Conservation (phyloP, 2,329 filamentous ascomycete species). For the Trichophyton verrucosum region DNA sequence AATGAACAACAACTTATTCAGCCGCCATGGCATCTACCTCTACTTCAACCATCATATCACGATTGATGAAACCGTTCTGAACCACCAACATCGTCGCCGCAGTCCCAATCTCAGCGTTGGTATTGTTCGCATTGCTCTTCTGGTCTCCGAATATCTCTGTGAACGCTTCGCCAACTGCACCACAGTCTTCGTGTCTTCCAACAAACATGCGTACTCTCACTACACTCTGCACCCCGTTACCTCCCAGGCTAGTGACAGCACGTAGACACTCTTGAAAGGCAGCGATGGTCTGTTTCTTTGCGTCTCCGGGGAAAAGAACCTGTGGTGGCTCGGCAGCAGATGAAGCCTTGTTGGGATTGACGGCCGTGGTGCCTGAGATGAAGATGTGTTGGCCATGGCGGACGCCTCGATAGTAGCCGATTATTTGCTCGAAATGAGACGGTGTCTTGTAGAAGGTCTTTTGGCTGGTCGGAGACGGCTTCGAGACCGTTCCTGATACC, state of each 20-base stretch:
- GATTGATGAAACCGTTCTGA: conserved; percentile 25
- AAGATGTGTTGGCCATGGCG: conserved; percentile 26
- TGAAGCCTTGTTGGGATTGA: conserved; percentile 23
- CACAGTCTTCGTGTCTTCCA: conserved; percentile 11
- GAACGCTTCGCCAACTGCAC: conserved; percentile 10
- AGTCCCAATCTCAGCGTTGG: conserved; percentile 18
- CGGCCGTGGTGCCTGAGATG: conserved; percentile 29
- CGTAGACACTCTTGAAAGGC: conserved; percentile 20
- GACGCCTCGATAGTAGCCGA: conserved; percentile 30
- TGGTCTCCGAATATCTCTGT: conserved; percentile 13
- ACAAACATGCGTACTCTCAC: conserved; percentile 27
- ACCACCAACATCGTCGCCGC: conserved; percentile 31
- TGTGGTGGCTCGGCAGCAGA: conserved; percentile 17
- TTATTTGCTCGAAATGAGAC: conserved; percentile 26
- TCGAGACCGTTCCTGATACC: conserved; percentile 7
- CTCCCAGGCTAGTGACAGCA: conserved; percentile 23
- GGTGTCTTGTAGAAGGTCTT: conserved; percentile 21
- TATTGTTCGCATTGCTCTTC: conserved; percentile 13
- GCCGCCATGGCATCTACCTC: conserved; percentile 27
- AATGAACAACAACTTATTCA: neutral
- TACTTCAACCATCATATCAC: conserved; percentile 29
- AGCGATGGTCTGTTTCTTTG: conserved; percentile 21
- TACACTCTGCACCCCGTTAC: conserved; percentile 19
- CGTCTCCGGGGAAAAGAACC: conserved; percentile 23
- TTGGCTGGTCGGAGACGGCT: conserved; percentile 7